Base-by-base conservation (phyloP, 768 basidiomycete species). In the Gyrodon lividus region DNA sequence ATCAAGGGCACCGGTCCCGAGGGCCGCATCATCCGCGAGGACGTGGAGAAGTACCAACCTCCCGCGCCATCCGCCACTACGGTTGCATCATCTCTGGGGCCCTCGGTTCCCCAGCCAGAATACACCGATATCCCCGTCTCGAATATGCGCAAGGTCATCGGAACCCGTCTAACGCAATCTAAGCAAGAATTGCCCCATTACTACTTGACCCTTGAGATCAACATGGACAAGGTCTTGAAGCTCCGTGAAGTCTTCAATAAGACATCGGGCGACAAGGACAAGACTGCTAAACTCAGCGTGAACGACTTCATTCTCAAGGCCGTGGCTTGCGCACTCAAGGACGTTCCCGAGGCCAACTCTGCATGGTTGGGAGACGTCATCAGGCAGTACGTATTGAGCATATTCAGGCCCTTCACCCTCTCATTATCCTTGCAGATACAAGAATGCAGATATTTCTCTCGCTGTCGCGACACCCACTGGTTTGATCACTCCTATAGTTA, bases 281-380 rank as follows among this genome's bases (percentile, higher is more conserved):
- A 95, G 75, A 72, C 78, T 39, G 84, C 89, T 28, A 99, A 98
- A 76, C 81, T 99, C 46, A 95, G 92, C 59, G 92, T 99, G 52
- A 98, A 98, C 70, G 97, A 99, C 73, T 99, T 99, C 68, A 83
- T 99, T 63, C 84, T 98, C 66, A 99, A 99, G 74, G 97, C 93
- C 5, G 84, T 89, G 28, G 84, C 89, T 8, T 88, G 92, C 61
- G 95, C 97, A 2, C 79, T 98, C 44, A 79, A 82, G 38, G 97
- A 98, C 64, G 95, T 98, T 26, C 97, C 97, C 41, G 97, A 98
- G 69, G 95, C 87, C 59, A 99, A 99, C 77, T 92, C 93, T 46
- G 94, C 95, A 12, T 98, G 96, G 97, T 71, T 98, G 54, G 95
- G 95, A 58, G 96, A 99, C 58, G 81, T 86, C 51, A 96, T 99